These are phyloP conservation scores for Annulohypoxylon truncatum DNA, from an alignment of 2,329 filamentous ascomycete species.

Conservation along the genomic window DNA sequence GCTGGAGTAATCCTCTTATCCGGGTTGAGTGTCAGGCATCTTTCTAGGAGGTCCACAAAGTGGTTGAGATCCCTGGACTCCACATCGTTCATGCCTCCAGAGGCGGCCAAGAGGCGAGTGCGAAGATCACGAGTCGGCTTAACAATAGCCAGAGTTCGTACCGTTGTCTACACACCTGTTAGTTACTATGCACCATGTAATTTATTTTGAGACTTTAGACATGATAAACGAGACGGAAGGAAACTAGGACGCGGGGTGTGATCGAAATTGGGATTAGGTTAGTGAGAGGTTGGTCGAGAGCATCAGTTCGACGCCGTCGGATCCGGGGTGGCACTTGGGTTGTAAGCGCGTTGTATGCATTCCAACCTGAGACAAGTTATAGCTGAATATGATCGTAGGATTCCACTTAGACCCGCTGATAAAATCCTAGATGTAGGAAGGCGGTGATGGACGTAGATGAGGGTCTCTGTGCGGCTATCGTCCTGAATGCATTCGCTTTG, in stretches of 20 bases:
- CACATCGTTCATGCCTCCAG: constrained; percentile 76
- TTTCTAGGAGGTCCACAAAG: constrained; percentile 89
- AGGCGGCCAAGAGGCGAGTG: constrained; percentile 79
- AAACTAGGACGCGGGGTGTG: constrained; percentile 10
- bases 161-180: constrained; percentile 64
- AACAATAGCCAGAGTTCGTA: constrained; percentile 74
- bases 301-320: constrained; percentile 23
- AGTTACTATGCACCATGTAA: constrained; percentile 19
- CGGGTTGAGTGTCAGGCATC: constrained; percentile 88
- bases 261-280: constrained; percentile 19
- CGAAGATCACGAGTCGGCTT: constrained; percentile 87
- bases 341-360: constrained; percentile 17
- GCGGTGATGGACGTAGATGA: constrained; percentile 1
- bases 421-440: constrained; percentile 15
- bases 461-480: constrained; percentile 27
- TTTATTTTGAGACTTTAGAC: constrained; percentile 1
- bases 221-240: constrained; percentile 5
- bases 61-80: constrained; percentile 82
- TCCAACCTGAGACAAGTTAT: constrained; percentile 20
- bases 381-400: constrained; percentile 31
- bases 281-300: constrained; percentile 14
- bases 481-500: constrained; percentile 23
- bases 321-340: constrained; percentile 26
- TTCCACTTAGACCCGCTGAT: constrained; percentile 9
- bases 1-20: constrained; percentile 89